These are phyloP conservation scores for Termitomyces sp. DNA, from an alignment of 768 basidiomycete genomes.

Conservation along the genomic window DNA sequence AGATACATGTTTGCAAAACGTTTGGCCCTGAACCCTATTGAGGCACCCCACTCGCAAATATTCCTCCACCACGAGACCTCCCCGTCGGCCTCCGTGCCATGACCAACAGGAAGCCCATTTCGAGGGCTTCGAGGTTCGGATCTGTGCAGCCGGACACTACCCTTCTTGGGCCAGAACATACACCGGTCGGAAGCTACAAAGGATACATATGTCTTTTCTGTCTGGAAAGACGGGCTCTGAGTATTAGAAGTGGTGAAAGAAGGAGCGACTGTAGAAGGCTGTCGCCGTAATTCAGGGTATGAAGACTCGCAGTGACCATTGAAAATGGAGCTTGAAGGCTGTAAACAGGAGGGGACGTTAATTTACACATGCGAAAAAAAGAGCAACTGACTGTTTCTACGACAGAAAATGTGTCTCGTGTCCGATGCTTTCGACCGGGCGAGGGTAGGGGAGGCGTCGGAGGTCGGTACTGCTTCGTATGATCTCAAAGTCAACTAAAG, in stretches of 20 bases:
- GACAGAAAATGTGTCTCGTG: not conserved
- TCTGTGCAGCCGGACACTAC: slow-evolving; percentile 15
- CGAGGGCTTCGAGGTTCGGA: not conserved
- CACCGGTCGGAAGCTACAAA: slow-evolving; percentile 21
- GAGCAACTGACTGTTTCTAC: not conserved
- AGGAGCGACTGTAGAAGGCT: slow-evolving; percentile 5
- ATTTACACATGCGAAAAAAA: not conserved
- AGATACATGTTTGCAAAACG: slow-evolving; percentile 12
- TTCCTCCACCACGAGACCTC: slow-evolving; percentile 13
- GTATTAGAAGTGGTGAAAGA: slow-evolving; percentile 18
- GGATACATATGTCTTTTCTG: slow-evolving; percentile 29
- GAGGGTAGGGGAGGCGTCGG: slow-evolving; percentile 49
- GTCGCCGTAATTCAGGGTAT: not conserved
- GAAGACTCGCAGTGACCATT: not conserved
- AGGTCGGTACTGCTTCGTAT: slow-evolving; percentile 44
- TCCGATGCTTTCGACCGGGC: slow-evolving; percentile 27
- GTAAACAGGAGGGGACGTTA: not conserved
- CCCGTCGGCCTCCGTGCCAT: not conserved
- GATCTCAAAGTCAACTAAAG: not conserved
- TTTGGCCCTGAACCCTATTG: slow-evolving; percentile 16
- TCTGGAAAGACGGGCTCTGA: slow-evolving; percentile 25
- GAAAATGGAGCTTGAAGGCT: slow-evolving; percentile 3
- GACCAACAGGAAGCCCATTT: not conserved
- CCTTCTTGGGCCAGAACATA: slow-evolving; percentile 22
- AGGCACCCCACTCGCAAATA: slow-evolving; percentile 14